These are phyloP conservation scores for Fusarium verrucosum DNA, from an alignment of 2,329 filamentous ascomycete genomes.

Conservation along the genomic window DNA sequence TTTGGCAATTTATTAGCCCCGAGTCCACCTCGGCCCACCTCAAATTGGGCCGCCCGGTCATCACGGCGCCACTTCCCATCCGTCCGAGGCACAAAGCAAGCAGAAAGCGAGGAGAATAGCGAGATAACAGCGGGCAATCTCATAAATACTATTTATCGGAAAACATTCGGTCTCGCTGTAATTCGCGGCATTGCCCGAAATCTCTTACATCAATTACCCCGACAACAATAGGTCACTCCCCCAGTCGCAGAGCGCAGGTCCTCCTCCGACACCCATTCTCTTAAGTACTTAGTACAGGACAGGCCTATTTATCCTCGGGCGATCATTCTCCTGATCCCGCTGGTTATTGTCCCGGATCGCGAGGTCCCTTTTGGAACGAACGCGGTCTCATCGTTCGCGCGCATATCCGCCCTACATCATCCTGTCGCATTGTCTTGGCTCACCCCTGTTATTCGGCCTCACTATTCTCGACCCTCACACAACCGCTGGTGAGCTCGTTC, in stretches of 20 bases:
- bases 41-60: slow-evolving; percentile 15
- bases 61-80: slow-evolving; percentile 36
- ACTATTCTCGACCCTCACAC: slow-evolving; percentile 15
- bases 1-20: slow-evolving; percentile 25
- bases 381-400: slow-evolving; percentile 28
- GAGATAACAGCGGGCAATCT: slow-evolving; percentile 20
- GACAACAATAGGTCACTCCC: slow-evolving; percentile 12
- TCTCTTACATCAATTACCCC: slow-evolving; percentile 1
- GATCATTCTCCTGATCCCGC: slow-evolving; percentile 38
- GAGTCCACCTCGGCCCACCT: slow-evolving; percentile 39
- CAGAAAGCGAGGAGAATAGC: slow-evolving; percentile 28
- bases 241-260: slow-evolving; percentile 5
- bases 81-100: slow-evolving; percentile 35
- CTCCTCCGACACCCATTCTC: slow-evolving; percentile 19
- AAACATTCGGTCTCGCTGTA: slow-evolving; percentile 11
- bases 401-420: slow-evolving; percentile 9
- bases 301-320: slow-evolving; percentile 35
- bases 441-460: slow-evolving; percentile 14
- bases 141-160: slow-evolving; percentile 19
- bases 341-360: slow-evolving; percentile 38
- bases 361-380: slow-evolving; percentile 28
- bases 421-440: slow-evolving; percentile 20
- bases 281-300: slow-evolving; percentile 17
- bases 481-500: slow-evolving; percentile 27
- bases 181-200: slow-evolving; percentile 27